Conservation (phyloP, 768 basidiomycete genomes). For the Tricholoma saponaceum region DNA sequence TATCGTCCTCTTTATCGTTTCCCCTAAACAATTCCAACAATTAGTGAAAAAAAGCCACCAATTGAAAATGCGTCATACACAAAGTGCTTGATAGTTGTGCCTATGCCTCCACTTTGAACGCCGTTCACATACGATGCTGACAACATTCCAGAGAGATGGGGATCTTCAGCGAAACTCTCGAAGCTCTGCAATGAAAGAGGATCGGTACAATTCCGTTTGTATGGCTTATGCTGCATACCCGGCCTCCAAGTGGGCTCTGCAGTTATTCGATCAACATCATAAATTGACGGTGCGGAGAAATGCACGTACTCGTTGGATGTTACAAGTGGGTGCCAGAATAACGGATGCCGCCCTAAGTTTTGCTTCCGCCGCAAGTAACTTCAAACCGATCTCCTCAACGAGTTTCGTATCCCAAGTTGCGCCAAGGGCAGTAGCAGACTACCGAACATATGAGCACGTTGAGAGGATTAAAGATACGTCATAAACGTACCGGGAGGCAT, state of each 20-base stretch:
- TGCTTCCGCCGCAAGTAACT: conserved; percentile 67
- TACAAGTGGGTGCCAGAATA: conserved; percentile 77
- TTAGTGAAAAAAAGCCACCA: neutral
- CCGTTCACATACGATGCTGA: conserved; percentile 74
- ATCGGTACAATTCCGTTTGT: neutral
- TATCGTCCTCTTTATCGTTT: conserved; percentile 82
- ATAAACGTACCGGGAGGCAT: conserved; percentile 55
- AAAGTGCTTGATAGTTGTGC: conserved; percentile 78
- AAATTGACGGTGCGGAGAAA: neutral
- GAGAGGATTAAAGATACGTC: neutral
- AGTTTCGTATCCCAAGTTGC: conserved; percentile 72
- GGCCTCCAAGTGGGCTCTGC: conserved; percentile 68
- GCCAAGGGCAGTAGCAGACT: conserved; percentile 69
- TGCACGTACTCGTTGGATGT: conserved; percentile 66
- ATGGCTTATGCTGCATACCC: conserved; percentile 32
- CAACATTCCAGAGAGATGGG: conserved; percentile 64
- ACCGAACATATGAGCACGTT: neutral
- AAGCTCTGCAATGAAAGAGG: conserved; percentile 44
- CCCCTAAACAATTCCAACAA: conserved; percentile 31
- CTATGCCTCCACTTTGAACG: conserved; percentile 73
- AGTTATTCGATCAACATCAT: conserved; percentile 2
- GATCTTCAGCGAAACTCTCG: conserved; percentile 80
- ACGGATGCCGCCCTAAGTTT: conserved; percentile 67
- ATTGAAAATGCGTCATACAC: conserved; percentile 39
- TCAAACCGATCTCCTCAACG: conserved; percentile 55